Evolutionary conservation across 805 yeast species (phyloP).

Genomic region (Candida vaughaniae): DNA sequence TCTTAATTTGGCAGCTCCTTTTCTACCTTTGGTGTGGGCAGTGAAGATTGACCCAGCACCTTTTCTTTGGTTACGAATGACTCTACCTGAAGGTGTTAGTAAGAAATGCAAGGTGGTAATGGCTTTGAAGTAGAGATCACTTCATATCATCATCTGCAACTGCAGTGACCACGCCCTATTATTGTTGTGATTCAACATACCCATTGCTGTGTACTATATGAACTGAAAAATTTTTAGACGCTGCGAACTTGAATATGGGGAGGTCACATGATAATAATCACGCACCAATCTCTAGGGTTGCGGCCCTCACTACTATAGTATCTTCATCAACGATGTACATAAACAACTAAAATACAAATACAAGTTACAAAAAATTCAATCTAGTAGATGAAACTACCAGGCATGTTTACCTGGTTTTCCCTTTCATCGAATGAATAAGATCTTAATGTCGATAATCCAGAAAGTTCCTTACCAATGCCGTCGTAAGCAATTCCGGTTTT

Average conservation of each 20-base stretch:
- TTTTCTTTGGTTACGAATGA: conserved; percentile 99
- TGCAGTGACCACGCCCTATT: neutral
- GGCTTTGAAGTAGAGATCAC: no score
- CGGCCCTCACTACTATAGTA: no score
- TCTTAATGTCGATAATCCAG: conserved; percentile 13
- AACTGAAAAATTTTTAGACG: no score
- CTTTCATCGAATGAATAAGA: conserved; percentile 13
- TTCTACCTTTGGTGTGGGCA: conserved; percentile 99
- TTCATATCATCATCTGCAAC: no score
- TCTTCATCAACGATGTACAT: no score
- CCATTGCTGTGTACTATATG: no score
- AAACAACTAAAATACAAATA: no score
- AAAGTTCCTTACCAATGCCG: conserved; percentile 15
- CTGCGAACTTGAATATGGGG: no score
- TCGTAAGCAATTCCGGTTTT: conserved; percentile 17
- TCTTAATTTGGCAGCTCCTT: conserved; percentile 99
- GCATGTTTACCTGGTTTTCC: conserved; percentile 11
- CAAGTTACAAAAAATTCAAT: no score
- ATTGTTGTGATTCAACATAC: neutral
- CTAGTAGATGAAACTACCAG: conserved; percentile 15
- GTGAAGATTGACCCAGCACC: conserved; percentile 99
- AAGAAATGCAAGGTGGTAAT: no score
- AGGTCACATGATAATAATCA: no score
- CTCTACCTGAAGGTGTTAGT: conserved; percentile 66
- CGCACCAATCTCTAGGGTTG: no score